Conservation (phyloP, 1,139 yeast species). For the Taiozyma onychis region DNA sequence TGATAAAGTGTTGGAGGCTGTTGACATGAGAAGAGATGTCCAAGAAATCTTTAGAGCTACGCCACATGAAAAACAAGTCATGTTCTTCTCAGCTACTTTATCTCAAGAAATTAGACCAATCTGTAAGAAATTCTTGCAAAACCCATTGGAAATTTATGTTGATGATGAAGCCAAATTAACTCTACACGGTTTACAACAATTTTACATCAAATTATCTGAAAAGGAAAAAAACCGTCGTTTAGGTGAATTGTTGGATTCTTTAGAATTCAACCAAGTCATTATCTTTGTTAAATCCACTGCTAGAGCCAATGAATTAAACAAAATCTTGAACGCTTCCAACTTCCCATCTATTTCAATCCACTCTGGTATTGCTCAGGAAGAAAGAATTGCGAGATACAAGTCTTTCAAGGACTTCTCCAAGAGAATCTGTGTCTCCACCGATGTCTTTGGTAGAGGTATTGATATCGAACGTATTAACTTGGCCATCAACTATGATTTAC, state of each 20-base stretch:
- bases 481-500: conserved; percentile 94
- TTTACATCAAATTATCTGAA: conserved; percentile 84
- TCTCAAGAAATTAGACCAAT: conserved; percentile 94
- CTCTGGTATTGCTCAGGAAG: conserved; percentile 94
- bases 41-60: conserved; percentile 97
- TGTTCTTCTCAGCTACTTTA: conserved; percentile 98
- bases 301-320: conserved; percentile 91
- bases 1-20: conserved; percentile 90
- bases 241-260: conserved; percentile 85
- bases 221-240: conserved; percentile 91
- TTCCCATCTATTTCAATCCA: conserved; percentile 98
- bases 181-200: conserved; percentile 96
- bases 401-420: conserved; percentile 96
- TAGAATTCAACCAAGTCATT: conserved; percentile 97
- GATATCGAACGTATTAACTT: conserved; percentile 98
- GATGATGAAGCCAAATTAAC: conserved; percentile 98
- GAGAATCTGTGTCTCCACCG: conserved; percentile 97
- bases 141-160: conserved; percentile 94
- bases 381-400: conserved; percentile 95
- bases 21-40: conserved; percentile 97
- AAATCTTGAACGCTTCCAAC: conserved; percentile 83
- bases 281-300: conserved; percentile 89
- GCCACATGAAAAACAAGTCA: conserved; percentile 97
- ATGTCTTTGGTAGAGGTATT: conserved; percentile 98
- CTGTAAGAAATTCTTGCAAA: conserved; percentile 97